These are phyloP conservation scores for Parastagonospora nodorum DNA, from an alignment of 2,329 filamentous ascomycete species.

Conservation along the genomic window DNA sequence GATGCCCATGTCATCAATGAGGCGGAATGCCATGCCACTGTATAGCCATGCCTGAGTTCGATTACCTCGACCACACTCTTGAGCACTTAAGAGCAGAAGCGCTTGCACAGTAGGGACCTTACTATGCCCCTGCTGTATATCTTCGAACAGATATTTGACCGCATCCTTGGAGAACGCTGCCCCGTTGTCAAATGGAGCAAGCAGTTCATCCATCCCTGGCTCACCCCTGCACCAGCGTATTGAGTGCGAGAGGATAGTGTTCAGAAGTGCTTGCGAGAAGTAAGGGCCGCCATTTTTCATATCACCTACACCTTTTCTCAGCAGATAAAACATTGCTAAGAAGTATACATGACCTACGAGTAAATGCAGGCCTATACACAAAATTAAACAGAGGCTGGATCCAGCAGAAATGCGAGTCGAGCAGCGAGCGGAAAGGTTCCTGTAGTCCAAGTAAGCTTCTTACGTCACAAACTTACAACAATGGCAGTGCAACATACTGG, in stretches of 20 bases:
- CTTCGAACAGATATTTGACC: slow-evolving; percentile 6
- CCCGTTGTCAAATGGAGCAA: slow-evolving; percentile 10
- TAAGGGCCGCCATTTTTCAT: slow-evolving; percentile 15
- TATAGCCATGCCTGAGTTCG: slow-evolving; percentile 16
- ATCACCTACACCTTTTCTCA: slow-evolving; percentile 4
- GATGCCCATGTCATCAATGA: slow-evolving; percentile 17
- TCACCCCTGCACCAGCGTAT: slow-evolving; percentile 14
- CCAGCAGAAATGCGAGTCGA: slow-evolving; percentile 18
- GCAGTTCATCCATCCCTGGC: slow-evolving; percentile 11
- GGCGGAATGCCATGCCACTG: slow-evolving; percentile 16
- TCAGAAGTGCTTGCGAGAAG: slow-evolving; percentile 12
- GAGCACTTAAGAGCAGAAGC: slow-evolving; percentile 11
- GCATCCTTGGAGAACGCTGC: slow-evolving; percentile 7
- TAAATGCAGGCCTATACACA: slow-evolving; percentile 14
- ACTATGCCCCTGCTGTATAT: slow-evolving; percentile 9
- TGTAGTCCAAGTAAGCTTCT: neutral
- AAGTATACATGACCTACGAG: slow-evolving; percentile 4
- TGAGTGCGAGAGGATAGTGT: slow-evolving; percentile 14
- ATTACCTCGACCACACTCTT: slow-evolving; percentile 14
- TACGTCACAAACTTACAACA: neutral
- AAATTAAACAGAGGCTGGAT: slow-evolving; percentile 19
- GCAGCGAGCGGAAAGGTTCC: slow-evolving; percentile 12
- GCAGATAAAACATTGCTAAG: neutral
- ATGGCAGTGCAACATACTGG: slow-evolving; percentile 4
- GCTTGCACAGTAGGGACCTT: slow-evolving; percentile 15